Base-by-base conservation (phyloP, 2,329 filamentous ascomycete genomes). In the Penicillium aurantiogriseum region DNA sequence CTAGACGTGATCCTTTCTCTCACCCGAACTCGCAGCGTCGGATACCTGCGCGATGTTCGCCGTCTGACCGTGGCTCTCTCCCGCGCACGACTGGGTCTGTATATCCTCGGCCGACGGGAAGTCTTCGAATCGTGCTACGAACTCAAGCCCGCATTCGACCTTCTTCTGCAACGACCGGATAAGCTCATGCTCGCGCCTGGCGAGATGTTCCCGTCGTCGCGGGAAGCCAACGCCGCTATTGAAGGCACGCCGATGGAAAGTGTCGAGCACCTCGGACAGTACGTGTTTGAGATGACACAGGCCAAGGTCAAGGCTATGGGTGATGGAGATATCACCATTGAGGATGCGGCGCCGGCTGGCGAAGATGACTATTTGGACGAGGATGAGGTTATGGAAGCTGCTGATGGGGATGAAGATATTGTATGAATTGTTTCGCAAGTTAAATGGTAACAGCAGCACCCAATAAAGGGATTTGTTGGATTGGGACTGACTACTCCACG, bases 251-350 rank as follows among this genome's bases (percentile, higher is more conserved):
- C 85, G 21, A 97, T 99, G 90, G 90, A 93, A 67, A 85, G 89
- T 35, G 88, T 97, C 1, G 93, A 99, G 78, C 94, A 99, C 77
- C 76, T 99, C 36, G 94, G 94, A 0, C 89, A 96, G 76, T 99
- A 97, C 74, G 93, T 99, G 23, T 96, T 86, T 72, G 91, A 99
- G 74, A 99, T 99, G 91, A 96, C 92, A 4, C 85, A 88, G 69
- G 85, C 86, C 8, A 88, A 87, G 74, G 74, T 88, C 2, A 82
- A 85, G 68, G 80, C 80, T 44, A 68, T 87, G 67, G 85, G 81
- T 62, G 76, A 73, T 46, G 76, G 75, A 15, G 68, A 71, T 27
- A 72, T 76, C 11, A 64, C 69, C 27, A 63, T 75, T 33, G 76
- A 74, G 36, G 73, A 74, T 38, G 66, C 66, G 21, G 66, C 69